Conservation (phyloP, 2,329 filamentous ascomycete species). For the Pseudogymnoascus sp. region DNA sequence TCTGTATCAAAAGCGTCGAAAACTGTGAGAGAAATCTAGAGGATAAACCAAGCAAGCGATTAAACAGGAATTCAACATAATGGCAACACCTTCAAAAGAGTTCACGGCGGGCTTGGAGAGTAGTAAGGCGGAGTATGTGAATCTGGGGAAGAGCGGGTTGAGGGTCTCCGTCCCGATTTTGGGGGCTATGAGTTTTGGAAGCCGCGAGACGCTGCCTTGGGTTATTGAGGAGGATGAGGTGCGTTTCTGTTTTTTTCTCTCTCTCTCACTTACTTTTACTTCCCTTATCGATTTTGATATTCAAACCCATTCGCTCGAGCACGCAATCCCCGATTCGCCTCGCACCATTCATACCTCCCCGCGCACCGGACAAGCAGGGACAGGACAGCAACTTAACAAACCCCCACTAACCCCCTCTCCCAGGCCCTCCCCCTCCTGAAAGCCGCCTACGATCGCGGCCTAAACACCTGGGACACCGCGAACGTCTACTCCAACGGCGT, state of each 20-base stretch:
- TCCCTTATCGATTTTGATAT: too few species aligned
- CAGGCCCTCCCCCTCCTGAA: conserved; percentile 49
- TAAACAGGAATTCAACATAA: background rate
- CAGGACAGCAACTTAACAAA: background rate
- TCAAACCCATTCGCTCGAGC: background rate
- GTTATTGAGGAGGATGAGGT: conserved; percentile 42
- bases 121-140: conserved; percentile 36
- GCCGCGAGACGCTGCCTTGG: conserved; percentile 41
- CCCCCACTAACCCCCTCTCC: background rate
- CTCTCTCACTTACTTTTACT: too few species aligned
- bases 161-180: conserved; percentile 52
- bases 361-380: conserved; percentile 10
- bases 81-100: background rate
- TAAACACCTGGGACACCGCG: conserved; percentile 48
- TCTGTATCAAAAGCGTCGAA: too few species aligned
- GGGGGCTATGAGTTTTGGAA: conserved; percentile 53
- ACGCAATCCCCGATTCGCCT: conserved; percentile 39
- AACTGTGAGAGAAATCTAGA: too few species aligned
- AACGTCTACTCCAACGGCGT: conserved; percentile 45
- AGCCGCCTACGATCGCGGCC: conserved; percentile 48
- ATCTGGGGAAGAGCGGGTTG: conserved; percentile 50
- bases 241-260: background rate
- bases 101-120: conserved; percentile 12
- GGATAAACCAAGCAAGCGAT: too few species aligned
- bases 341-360: background rate